Conservation (phyloP, 371 early-diverging fungal genomes). For the Nosema muscidifuracis region DNA sequence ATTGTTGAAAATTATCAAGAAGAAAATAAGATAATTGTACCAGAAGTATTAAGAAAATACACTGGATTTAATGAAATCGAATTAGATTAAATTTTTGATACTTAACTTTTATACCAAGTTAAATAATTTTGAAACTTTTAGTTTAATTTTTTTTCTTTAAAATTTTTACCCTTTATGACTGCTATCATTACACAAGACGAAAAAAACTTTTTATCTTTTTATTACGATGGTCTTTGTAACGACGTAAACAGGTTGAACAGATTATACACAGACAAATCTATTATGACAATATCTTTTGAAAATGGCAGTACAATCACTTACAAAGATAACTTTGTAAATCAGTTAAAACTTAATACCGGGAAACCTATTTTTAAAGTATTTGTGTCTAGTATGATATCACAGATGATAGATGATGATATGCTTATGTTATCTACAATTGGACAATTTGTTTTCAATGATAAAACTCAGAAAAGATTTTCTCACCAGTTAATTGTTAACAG, state of each 20-base stretch:
- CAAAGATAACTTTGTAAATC: slow-evolving; percentile 9
- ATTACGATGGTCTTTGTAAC: slow-evolving; percentile 26
- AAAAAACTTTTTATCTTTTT: slow-evolving; percentile 17
- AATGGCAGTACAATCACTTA: not conserved
- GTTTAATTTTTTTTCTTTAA: not conserved
- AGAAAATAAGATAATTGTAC: slow-evolving; percentile 64
- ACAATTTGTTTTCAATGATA: slow-evolving; percentile 44
- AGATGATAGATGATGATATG: slow-evolving; percentile 16
- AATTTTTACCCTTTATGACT: slow-evolving; percentile 33
- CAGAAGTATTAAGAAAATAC: slow-evolving; percentile 66
- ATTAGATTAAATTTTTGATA: slow-evolving; percentile 2
- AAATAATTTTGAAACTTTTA: not conserved
- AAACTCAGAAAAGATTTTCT: slow-evolving; percentile 22
- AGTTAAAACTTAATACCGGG: not conserved
- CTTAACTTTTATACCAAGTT: not conserved
- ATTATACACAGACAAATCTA: slow-evolving; percentile 14
- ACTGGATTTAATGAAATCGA: slow-evolving; percentile 33
- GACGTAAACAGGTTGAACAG: slow-evolving; percentile 2
- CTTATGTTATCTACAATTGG: slow-evolving; percentile 28
- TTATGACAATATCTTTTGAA: slow-evolving; percentile 13
- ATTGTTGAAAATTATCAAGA: slow-evolving; percentile 96
- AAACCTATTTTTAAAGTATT: slow-evolving; percentile 31
- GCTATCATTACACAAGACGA: slow-evolving; percentile 16
- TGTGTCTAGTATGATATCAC: slow-evolving; percentile 24
- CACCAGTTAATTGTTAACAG: slow-evolving; percentile 34